These are phyloP conservation scores for Candida awuae DNA, from an alignment of 805 yeast genomes.

Conservation along the genomic window DNA sequence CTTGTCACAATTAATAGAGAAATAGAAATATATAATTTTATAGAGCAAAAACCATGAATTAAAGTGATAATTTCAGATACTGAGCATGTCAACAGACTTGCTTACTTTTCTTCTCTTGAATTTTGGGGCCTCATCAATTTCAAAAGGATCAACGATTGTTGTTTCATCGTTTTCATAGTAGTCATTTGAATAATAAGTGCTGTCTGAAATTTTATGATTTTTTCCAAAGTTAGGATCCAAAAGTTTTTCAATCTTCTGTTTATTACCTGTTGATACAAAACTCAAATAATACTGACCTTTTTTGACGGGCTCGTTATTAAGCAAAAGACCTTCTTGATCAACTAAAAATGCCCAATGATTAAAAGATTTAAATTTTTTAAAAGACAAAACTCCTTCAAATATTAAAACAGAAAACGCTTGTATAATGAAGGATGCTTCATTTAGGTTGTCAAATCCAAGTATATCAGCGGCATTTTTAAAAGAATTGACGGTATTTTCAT, in stretches of 20 bases:
- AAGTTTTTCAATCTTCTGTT: constrained; percentile 5
- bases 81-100: constrained; percentile 18
- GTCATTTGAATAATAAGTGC: not conserved
- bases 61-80: constrained; percentile 4
- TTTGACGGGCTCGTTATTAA: constrained; percentile 11
- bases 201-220: constrained; percentile 1
- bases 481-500: constrained; percentile 4
- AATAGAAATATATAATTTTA: not conserved
- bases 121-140: not conserved
- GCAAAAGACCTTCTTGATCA: constrained; percentile 12
- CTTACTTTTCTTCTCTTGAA: constrained; percentile 13
- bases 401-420: constrained; percentile 18
- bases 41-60: not conserved
- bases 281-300: constrained; percentile 14
- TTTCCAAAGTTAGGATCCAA: constrained; percentile 8
- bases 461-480: constrained; percentile 1
- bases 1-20: constrained; percentile 6
- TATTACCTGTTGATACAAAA: constrained; percentile 3
- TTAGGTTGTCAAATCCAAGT: constrained; percentile 6
- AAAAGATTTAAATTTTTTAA: constrained; percentile 11
- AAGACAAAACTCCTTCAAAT: constrained; percentile 13
- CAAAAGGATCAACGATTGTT: constrained; percentile 10
- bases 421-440: constrained; percentile 3
- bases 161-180: not conserved
- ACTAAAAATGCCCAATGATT: constrained; percentile 12